A percentile compares a stretch with the other conserved stretches of the same genome.
phyloP scores from a whole-genome alignment of 1,284 basidiomycete species.

The Apiotrichum brassicae region DNA sequence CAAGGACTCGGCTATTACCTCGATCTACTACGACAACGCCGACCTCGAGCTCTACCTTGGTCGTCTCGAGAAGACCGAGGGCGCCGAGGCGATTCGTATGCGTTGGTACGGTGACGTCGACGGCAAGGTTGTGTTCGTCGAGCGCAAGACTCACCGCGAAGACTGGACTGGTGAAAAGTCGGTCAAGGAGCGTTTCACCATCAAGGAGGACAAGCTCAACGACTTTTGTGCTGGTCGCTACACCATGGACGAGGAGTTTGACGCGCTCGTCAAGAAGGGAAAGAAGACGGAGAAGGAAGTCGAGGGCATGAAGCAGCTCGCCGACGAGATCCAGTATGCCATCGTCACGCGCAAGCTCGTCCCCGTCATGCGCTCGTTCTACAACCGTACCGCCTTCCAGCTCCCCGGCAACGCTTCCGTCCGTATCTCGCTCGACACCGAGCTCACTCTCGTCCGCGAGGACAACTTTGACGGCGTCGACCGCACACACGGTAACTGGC shows the following conservation, averaged over 20 bases:
- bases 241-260: constrained; percentile 91
- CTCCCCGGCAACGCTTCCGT: constrained; percentile 96
- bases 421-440: constrained; percentile 95
- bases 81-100: constrained; percentile 91
- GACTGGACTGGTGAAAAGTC: constrained; percentile 99
- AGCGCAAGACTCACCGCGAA: constrained; percentile 97
- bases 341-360: constrained; percentile 74
- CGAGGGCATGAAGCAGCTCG: constrained; percentile 91
- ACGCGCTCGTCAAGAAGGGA: constrained; percentile 78
- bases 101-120: constrained; percentile 96
- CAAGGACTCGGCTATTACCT: constrained; percentile 69
- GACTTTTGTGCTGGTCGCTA: constrained; percentile 84
- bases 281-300: constrained; percentile 93
- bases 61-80: constrained; percentile 95
- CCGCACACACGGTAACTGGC: constrained; percentile 84
- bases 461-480: constrained; percentile 88
- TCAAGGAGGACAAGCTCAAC: constrained; percentile 93
- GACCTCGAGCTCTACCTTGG: constrained; percentile 97
- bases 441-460: constrained; percentile 87
- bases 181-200: constrained; percentile 94
- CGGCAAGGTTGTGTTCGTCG: constrained; percentile 80
- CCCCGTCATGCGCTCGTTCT: constrained; percentile 98
- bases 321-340: constrained; percentile 91
- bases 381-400: constrained; percentile 98
- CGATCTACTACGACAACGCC: constrained; percentile 70